Percentiles rank a stretch among this genome's conserved stretches.
These are phyloP conservation scores for Plasmodium yoelii DNA, from an alignment of 169 alveolate species.

Conservation along the genomic window DNA sequence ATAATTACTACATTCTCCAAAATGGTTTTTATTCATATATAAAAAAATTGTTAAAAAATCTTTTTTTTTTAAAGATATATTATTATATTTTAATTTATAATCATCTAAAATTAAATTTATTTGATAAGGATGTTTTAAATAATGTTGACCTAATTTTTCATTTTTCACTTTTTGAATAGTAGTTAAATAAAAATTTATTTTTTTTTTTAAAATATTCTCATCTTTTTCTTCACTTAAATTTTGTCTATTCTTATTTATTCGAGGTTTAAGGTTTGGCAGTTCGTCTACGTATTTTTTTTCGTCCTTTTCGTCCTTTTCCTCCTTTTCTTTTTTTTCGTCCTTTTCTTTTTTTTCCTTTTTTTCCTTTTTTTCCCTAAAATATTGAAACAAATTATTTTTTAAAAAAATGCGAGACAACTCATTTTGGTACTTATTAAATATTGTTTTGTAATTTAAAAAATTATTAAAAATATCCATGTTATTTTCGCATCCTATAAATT, in stretches of 20 bases:
- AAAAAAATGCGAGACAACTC: slow-evolving; percentile 7
- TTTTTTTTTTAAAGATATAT: slow-evolving; percentile 29
- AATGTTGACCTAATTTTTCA: neutral
- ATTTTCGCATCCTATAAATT: neutral
- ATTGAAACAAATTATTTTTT: neutral
- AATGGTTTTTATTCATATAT: slow-evolving; percentile 9
- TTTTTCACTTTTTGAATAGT: neutral
- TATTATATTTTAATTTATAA: slow-evolving; percentile 16
- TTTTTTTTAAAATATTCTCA: neutral
- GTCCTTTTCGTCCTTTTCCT: neutral
- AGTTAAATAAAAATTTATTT: neutral
- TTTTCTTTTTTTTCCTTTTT: neutral
- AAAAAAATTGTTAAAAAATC: slow-evolving; percentile 23
- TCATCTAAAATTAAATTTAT: slow-evolving; percentile 10
- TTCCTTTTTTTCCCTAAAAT: neutral
- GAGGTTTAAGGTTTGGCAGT: no score
- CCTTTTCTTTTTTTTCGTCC: neutral
- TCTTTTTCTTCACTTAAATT: no score
- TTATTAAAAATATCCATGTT: slow-evolving; percentile 16
- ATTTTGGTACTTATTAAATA: slow-evolving; percentile 49
- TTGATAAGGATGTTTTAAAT: neutral
- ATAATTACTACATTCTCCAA: slow-evolving; percentile 26
- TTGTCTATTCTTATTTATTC: no score
- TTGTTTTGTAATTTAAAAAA: slow-evolving; percentile 45
- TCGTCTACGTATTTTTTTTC: no score